Base-by-base conservation (phyloP, 441 rosid species). In the Macaranga tanarius region DNA sequence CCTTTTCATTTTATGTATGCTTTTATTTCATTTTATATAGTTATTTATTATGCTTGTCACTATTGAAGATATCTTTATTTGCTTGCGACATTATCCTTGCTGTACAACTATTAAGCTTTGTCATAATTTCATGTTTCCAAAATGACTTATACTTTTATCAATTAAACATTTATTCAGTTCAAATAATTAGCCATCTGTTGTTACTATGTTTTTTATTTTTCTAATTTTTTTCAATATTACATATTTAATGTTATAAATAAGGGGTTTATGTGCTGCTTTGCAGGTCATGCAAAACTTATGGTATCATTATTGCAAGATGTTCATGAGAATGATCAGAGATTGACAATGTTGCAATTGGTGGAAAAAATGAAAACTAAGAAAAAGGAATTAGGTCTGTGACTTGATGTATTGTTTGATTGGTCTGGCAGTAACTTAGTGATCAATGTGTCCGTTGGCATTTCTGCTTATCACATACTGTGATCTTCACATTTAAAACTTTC, bases 281-380 rank as follows among this genome's bases (percentile, higher is more conserved):
- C 88, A 95, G 99, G 84, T 74, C 83, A 84, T 51, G 86, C 98
- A 59, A 85, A 82, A 79, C 75, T 82, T 48, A 76, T 95, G 75
- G 83, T 95, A 77, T 91, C 97, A 12, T 77, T 92, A 86, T 84
- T 95, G 68, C 93, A 86, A 84, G 92, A 88, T 77, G 78, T 75
- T 79, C 89, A 80, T 75, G 87, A 86, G 51, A 88, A 88, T 75
- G 93, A 91, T 81, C 90, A 90, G 83, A 89, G 97, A 82, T 67
- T 81, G 79, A 95, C 98, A 23, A 77, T 90, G 96, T 84, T 95
- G 83, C 97, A 95, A 76, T 76, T 95, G 82, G 90, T 91, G 64
- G 99, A 95, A 76, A 95, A 88, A 86, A 73, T 92, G 79, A 95
- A 91, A 86, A 79, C 31, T 51, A 90, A 84, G 87, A 92, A 81